These are phyloP conservation scores for Populus davidiana DNA, from an alignment of 345 rosid genomes.

Conservation along the genomic window DNA sequence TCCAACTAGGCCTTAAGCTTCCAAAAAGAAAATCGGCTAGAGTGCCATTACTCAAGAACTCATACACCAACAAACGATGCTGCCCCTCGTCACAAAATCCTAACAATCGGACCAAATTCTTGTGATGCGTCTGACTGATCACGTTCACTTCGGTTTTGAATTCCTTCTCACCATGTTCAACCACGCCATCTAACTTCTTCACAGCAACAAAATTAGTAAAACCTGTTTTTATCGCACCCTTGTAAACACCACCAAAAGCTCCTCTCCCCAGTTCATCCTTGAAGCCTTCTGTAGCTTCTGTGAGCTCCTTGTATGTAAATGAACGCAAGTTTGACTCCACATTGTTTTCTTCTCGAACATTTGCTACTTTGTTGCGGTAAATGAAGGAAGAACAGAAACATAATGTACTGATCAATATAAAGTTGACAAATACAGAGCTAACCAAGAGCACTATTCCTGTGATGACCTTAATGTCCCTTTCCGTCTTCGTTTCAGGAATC, in stretches of 20 bases:
- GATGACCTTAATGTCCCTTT: constrained; percentile 12
- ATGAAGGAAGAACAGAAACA: constrained; percentile 9
- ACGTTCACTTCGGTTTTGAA: constrained; percentile 25
- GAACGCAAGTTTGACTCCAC: constrained; percentile 23
- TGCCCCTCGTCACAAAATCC: constrained; percentile 35
- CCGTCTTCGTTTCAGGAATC: neutral
- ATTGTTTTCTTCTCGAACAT: too few relatives aligned
- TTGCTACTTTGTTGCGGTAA: neutral
- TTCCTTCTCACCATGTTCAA: constrained; percentile 18
- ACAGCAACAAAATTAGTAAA: constrained; percentile 12
- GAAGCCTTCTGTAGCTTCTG: constrained; percentile 34
- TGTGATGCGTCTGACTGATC: constrained; percentile 36
- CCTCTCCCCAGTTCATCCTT: constrained; percentile 41
- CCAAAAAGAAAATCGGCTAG: constrained; percentile 22
- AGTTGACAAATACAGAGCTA: constrained; percentile 27
- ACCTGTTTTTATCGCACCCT: neutral
- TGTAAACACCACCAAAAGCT: constrained; percentile 30
- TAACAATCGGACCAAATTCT: constrained; percentile 30
- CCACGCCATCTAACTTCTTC: constrained; percentile 19
- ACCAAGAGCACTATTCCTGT: constrained; percentile 31
- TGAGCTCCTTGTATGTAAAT: constrained; percentile 34
- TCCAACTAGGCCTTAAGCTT: constrained; percentile 21
- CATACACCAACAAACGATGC: constrained; percentile 27
- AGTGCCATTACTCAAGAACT: constrained; percentile 28
- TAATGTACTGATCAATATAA: constrained; percentile 12